Evolutionary conservation across 2,329 filamentous ascomycete species (phyloP).

Genomic region (Colletotrichum scovillei): DNA sequence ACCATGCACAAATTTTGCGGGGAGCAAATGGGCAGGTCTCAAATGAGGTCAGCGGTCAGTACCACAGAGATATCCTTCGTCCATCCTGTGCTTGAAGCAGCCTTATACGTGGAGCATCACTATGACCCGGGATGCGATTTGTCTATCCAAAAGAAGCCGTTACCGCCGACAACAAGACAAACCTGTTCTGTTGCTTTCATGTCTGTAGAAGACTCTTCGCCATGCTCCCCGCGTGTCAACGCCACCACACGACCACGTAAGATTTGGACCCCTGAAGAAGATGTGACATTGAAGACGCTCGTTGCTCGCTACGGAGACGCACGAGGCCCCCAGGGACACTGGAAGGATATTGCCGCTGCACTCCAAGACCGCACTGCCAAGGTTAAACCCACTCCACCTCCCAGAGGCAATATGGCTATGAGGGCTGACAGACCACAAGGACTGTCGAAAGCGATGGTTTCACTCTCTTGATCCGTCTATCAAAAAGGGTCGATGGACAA

Average conservation of each 20-base stretch:
- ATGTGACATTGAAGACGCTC: not conserved
- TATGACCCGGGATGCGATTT: not conserved
- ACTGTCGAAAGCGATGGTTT: not conserved
- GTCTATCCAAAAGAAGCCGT: not conserved
- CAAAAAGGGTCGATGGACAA: not conserved
- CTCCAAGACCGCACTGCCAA: not conserved
- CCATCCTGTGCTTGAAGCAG: not conserved
- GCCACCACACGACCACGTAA: not conserved
- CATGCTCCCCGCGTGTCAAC: not conserved
- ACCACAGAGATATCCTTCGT: not conserved
- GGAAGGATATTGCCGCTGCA: not conserved
- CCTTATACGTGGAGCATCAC: not conserved
- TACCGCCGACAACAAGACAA: not conserved
- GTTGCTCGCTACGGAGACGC: not conserved
- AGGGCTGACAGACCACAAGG: not conserved
- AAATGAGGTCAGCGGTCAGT: not conserved
- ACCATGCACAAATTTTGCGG: not conserved
- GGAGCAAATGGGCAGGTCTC: not conserved
- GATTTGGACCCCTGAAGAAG: not conserved
- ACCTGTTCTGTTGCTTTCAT: too few relatives aligned
- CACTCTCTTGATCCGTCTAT: not conserved
- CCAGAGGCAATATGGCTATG: not conserved
- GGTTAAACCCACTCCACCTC: not conserved
- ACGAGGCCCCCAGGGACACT: not conserved
- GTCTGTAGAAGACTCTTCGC: not conserved